phyloP scores from a whole-genome alignment of 129 eudicot species.

The Calendula officinalis region DNA sequence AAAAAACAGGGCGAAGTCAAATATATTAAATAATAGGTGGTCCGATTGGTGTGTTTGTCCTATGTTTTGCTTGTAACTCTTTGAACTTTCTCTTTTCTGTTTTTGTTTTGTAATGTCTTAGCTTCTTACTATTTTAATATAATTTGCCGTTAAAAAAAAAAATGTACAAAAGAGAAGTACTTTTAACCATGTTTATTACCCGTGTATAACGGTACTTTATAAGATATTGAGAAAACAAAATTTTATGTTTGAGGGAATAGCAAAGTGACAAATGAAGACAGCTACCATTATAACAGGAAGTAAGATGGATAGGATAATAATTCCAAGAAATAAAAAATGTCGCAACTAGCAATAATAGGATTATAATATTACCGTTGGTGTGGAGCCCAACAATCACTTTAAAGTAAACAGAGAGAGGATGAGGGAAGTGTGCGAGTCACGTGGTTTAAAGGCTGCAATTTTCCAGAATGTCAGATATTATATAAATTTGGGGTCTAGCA shows the following conservation, averaged over 20 bases:
- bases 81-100: no score
- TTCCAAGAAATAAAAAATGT: conserved; percentile 34
- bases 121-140: no score
- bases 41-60: no score
- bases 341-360: conserved; percentile 15
- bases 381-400: conserved; percentile 38
- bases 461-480: conserved; percentile 33
- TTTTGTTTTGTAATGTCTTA: no score
- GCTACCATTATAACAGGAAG: conserved; percentile 25
- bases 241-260: neutral
- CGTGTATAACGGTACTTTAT: neutral
- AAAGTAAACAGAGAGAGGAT: conserved; percentile 18
- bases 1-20: no score
- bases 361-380: conserved; percentile 43
- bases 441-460: conserved; percentile 43
- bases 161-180: no score
- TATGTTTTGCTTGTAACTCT: no score
- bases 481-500: conserved; percentile 11
- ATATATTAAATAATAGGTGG: no score
- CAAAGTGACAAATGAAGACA: conserved; percentile 27
- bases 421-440: conserved; percentile 35
- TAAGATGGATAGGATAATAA: conserved; percentile 25
- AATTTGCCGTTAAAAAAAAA: no score
- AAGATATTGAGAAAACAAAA: neutral
- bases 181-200: no score